A percentile compares a stretch with the other conserved stretches of the same genome.
phyloP scores from a whole-genome alignment of 805 yeast species.

The Metschnikowia lachancei region DNA sequence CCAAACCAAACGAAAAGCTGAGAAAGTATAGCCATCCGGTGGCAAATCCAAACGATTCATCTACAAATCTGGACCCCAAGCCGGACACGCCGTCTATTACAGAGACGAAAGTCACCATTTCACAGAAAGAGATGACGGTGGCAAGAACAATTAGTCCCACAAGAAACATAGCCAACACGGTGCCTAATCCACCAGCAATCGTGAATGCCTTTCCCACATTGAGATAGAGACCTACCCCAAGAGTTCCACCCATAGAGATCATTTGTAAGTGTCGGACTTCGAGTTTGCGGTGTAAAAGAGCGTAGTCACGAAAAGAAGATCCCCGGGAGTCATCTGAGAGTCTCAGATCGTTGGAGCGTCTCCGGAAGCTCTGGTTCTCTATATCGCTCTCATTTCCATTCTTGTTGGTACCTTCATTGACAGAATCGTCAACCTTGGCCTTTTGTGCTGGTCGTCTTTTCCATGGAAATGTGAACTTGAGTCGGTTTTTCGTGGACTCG shows the following conservation, averaged over 20 bases:
- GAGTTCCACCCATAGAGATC: conserved; percentile 75
- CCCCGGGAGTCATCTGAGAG: not conserved
- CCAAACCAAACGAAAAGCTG: conserved; percentile 67
- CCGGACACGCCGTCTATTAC: conserved; percentile 79
- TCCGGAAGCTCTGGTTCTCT: too few species aligned
- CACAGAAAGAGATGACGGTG: conserved; percentile 74
- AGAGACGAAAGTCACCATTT: conserved; percentile 76
- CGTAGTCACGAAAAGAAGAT: not conserved
- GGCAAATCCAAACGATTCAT: conserved; percentile 74
- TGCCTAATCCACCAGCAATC: conserved; percentile 76
- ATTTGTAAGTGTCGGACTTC: conserved; percentile 69
- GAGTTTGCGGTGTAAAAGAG: conserved; percentile 52
- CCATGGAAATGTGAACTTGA: not conserved
- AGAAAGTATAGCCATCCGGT: conserved; percentile 73
- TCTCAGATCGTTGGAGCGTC: not conserved
- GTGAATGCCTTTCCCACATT: conserved; percentile 71
- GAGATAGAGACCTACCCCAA: conserved; percentile 72
- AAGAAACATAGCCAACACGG: conserved; percentile 61
- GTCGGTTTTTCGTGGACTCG: not conserved
- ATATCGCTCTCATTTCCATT: not conserved
- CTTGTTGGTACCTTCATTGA: not conserved
- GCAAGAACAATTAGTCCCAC: conserved; percentile 65
- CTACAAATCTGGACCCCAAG: conserved; percentile 69
- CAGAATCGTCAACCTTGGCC: not conserved
- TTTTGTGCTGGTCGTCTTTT: not conserved